Conservation (phyloP, 2,329 filamentous ascomycete genomes). For the Biscogniauxia mediterranea region DNA sequence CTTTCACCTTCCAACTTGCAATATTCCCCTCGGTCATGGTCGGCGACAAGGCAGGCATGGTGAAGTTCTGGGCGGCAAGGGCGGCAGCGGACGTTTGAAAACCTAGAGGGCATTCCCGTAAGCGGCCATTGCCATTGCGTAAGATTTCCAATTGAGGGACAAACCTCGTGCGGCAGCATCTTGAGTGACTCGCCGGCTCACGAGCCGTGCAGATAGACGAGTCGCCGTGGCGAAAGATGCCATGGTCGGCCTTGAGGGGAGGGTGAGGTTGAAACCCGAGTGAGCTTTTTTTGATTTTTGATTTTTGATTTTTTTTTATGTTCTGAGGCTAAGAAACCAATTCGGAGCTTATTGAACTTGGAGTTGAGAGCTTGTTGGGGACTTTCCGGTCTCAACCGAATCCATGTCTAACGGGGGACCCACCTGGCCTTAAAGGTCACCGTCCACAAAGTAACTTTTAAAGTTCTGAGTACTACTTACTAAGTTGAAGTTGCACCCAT, state of each 20-base stretch:
- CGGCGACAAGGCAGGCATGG: slow-evolving; percentile 86
- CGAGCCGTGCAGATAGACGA: slow-evolving; percentile 61
- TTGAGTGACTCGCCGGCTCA: slow-evolving; percentile 50
- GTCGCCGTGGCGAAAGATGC: slow-evolving; percentile 64
- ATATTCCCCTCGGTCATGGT: slow-evolving; percentile 93
- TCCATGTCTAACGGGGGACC: too few relatives aligned
- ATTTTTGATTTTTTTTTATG: slow-evolving; percentile 14
- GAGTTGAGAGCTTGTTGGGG: slow-evolving; percentile 27
- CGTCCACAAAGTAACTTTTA: too few relatives aligned
- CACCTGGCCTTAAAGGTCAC: too few relatives aligned
- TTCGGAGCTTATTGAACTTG: slow-evolving; percentile 22
- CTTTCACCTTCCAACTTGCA: slow-evolving; percentile 79
- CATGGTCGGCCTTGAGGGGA: slow-evolving; percentile 49
- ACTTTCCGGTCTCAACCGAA: slow-evolving; percentile 27
- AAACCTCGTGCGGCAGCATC: slow-evolving; percentile 59
- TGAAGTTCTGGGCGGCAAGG: slow-evolving; percentile 80
- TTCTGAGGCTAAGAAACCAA: slow-evolving; percentile 8
- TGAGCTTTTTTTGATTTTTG: slow-evolving; percentile 22
- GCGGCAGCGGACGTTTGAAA: slow-evolving; percentile 61
- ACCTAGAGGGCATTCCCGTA: slow-evolving; percentile 42
- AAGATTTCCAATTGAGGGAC: slow-evolving; percentile 25
- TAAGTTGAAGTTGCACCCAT: too few relatives aligned
- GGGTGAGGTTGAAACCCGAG: slow-evolving; percentile 27
- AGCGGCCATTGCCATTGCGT: background rate
- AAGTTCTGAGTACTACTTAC: slow-evolving; percentile 10